A percentile compares a stretch with the other conserved stretches of the same genome.
phyloP scores from a whole-genome alignment of 805 yeast genomes.

The Ogataea parapolymorpha region DNA sequence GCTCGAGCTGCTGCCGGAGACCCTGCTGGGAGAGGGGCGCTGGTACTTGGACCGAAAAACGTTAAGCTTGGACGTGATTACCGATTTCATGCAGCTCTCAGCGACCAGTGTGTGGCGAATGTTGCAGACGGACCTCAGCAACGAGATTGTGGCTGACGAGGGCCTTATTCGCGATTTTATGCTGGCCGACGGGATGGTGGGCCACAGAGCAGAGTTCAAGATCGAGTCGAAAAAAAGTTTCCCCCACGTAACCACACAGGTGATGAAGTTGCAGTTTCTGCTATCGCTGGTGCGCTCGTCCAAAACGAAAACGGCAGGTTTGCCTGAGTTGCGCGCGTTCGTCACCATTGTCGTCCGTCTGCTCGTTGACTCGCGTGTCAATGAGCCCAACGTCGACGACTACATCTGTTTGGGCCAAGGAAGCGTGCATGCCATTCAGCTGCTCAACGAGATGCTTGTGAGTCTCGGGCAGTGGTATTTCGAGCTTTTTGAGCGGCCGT shows the following conservation, averaged over 20 bases:
- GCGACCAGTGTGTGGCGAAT: constrained; percentile 1
- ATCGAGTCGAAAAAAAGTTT: constrained; percentile 11
- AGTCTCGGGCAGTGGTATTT: constrained; percentile 10
- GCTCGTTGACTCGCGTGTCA: constrained; percentile 15
- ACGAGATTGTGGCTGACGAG: constrained; percentile 1
- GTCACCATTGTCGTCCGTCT: constrained; percentile 5
- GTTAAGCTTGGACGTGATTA: background rate
- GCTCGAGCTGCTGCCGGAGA: background rate
- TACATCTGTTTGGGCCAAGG: constrained; percentile 1
- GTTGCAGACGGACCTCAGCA: background rate
- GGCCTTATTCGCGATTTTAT: constrained; percentile 1
- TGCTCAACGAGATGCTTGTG: constrained; percentile 14
- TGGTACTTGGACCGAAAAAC: background rate
- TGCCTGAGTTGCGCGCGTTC: background rate
- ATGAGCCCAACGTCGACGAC: constrained; percentile 13
- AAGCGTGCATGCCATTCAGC: constrained; percentile 10
- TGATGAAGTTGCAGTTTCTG: constrained; percentile 12
- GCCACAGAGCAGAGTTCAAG: background rate
- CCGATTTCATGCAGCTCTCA: background rate
- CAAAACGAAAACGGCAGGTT: background rate
- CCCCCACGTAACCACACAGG: constrained; percentile 12
- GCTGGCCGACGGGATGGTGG: background rate
- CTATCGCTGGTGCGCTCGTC: constrained; percentile 3
- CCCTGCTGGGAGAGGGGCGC: background rate
- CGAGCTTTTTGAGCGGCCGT: background rate